Percentiles rank a stretch among this genome's conserved stretches.
Evolutionary conservation across 352 stramenopile genomes (phyloP).

Genomic region (Phytopythium boreale): DNA sequence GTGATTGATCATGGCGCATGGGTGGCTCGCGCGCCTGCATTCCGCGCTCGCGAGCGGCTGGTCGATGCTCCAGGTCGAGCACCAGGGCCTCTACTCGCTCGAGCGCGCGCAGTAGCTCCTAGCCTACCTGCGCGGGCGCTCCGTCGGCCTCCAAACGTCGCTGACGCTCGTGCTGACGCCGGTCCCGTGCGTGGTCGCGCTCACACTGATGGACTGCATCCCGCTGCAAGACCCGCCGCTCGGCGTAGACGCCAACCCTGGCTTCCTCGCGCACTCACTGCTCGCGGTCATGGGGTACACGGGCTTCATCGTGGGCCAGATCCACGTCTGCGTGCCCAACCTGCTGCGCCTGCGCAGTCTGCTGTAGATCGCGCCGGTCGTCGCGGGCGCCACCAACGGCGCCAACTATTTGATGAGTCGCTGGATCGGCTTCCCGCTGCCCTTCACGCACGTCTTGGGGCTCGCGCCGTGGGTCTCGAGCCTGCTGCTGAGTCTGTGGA

Average conservation of each 20-base stretch:
- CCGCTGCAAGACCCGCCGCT: conserved; percentile 12
- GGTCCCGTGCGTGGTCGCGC: conserved; percentile 12
- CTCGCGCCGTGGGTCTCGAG: conserved; percentile 16
- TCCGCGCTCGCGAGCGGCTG: background rate
- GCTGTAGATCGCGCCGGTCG: background rate
- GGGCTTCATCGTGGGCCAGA: conserved; percentile 3
- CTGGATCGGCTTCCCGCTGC: conserved; percentile 14
- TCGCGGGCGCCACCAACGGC: background rate
- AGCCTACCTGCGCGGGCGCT: background rate
- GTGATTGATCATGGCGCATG: background rate
- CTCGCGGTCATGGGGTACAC: conserved; percentile 3
- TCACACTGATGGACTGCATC: conserved; percentile 13
- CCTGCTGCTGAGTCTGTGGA: conserved; percentile 11
- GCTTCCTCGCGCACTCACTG: conserved; percentile 3
- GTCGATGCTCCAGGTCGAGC: conserved; percentile 9
- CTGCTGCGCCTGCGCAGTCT: conserved; percentile 2
- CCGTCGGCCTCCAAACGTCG: background rate
- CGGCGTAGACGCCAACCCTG: conserved; percentile 9
- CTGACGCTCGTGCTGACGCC: conserved; percentile 11
- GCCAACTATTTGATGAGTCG: conserved; percentile 6
- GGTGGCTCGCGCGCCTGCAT: too few species aligned
- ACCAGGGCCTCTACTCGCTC: conserved; percentile 16
- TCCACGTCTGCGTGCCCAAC: conserved; percentile 1
- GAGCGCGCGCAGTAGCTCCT: conserved; percentile 8
- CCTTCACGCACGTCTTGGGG: conserved; percentile 15